Evolutionary conservation across 148 eudicot species (phyloP).

Genomic region (Diospyros kaki): DNA sequence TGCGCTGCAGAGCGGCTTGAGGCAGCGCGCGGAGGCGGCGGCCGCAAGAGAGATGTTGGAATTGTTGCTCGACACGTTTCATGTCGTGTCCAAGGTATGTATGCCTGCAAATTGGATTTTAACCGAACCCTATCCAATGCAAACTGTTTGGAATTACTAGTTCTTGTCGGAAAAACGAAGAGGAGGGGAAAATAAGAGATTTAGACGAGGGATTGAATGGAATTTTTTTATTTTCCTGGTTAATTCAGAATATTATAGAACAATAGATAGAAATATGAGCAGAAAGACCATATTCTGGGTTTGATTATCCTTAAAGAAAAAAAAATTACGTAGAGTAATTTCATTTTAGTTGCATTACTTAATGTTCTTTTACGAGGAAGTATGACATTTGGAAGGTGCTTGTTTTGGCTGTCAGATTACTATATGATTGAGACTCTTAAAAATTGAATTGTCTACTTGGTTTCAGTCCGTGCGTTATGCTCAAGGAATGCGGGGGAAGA

Average conservation of each 20-base stretch:
- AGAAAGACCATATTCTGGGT: too few relatives aligned
- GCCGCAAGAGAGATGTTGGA: conserved; percentile 73
- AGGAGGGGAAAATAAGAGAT: too few relatives aligned
- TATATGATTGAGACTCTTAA: not conserved
- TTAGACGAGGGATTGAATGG: not conserved
- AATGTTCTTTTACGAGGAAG: too few relatives aligned
- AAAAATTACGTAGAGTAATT: too few relatives aligned
- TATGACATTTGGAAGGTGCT: too few relatives aligned
- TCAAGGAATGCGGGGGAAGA: not conserved
- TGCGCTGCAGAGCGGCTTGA: conserved; percentile 46
- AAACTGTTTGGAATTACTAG: too few relatives aligned
- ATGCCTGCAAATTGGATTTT: not conserved
- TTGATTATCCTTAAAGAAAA: too few relatives aligned
- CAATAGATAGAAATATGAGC: too few relatives aligned
- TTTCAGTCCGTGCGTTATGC: not conserved
- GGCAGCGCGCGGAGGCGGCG: conserved; percentile 63
- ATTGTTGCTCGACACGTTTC: conserved; percentile 84
- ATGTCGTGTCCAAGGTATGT: conserved; percentile 73
- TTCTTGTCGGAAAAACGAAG: too few relatives aligned
- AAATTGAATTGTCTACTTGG: not conserved
- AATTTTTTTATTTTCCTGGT: not conserved
- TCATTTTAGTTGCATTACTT: too few relatives aligned
- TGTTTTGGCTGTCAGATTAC: too few relatives aligned
- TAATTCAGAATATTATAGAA: not conserved
- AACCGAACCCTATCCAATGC: too few relatives aligned